Evolutionary conservation across 768 basidiomycete species (phyloP).

Genomic region (Nidularia sp.): DNA sequence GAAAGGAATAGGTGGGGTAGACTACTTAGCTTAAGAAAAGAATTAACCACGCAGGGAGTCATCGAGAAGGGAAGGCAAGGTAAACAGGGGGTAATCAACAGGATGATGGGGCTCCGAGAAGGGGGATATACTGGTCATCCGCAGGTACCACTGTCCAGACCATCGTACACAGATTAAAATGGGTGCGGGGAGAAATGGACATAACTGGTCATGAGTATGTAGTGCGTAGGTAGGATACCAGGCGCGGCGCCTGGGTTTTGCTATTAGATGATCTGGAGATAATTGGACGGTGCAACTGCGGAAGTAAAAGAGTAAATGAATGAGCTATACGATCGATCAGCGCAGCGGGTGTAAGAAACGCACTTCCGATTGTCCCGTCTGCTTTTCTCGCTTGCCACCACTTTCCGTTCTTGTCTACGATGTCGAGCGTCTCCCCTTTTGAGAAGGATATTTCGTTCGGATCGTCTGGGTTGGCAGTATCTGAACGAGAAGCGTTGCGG

Average conservation of each 20-base stretch:
- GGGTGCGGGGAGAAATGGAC: neutral
- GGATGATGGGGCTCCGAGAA: neutral
- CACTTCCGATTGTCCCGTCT: constrained; percentile 77
- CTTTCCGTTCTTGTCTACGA: constrained; percentile 88
- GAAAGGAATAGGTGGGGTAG: no score
- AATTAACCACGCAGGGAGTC: no score
- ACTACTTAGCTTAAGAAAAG: no score
- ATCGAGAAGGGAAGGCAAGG: neutral
- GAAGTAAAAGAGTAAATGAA: constrained; percentile 5
- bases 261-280: constrained; percentile 71
- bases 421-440: constrained; percentile 91
- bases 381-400: constrained; percentile 89
- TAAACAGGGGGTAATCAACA: neutral
- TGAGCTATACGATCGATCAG: constrained; percentile 6
- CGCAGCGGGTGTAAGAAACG: constrained; percentile 25
- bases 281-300: constrained; percentile 81
- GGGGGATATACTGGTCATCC: constrained; percentile 8
- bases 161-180: constrained; percentile 1
- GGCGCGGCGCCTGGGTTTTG: neutral
- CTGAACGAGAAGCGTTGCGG: constrained; percentile 48
- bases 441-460: constrained; percentile 93
- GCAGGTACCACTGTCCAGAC: neutral
- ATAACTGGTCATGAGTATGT: neutral
- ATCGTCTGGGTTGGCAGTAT: constrained; percentile 91
- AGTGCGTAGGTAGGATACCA: neutral